Evolutionary conservation across 75 land plant species (phyloP).

Genomic region (Selaginella tamariscina): DNA sequence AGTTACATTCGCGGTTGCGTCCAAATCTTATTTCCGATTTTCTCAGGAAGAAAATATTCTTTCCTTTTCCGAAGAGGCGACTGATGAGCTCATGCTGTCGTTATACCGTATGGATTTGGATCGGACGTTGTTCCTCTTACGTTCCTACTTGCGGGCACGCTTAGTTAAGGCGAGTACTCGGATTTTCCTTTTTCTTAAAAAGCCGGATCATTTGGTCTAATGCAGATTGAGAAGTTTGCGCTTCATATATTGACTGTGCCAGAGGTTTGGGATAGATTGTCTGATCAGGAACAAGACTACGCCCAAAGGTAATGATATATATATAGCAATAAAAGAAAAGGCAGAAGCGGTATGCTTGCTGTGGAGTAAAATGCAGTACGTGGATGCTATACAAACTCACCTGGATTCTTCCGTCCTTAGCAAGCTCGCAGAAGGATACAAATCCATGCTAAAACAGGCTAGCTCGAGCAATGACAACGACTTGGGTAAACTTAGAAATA

Average conservation of each 20-base stretch:
- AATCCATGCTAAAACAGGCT: slow-evolving; percentile 65
- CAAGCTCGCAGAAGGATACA: slow-evolving; percentile 62
- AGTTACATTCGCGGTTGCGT: not conserved
- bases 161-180: slow-evolving; percentile 49
- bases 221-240: slow-evolving; percentile 76
- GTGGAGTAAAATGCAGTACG: too few relatives aligned
- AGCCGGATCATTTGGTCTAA: not conserved
- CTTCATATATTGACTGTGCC: slow-evolving; percentile 44
- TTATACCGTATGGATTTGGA: slow-evolving; percentile 89
- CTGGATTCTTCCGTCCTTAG: slow-evolving; percentile 60
- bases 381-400: slow-evolving; percentile 51
- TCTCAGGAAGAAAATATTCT: slow-evolving; percentile 69
- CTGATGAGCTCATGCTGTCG: slow-evolving; percentile 65
- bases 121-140: slow-evolving; percentile 56
- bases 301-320: slow-evolving; percentile 56
- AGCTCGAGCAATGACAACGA: slow-evolving; percentile 81
- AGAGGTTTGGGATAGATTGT: slow-evolving; percentile 55
- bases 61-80: slow-evolving; percentile 32
- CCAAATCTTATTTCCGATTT: not conserved
- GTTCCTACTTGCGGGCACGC: slow-evolving; percentile 76
- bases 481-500: slow-evolving; percentile 48
- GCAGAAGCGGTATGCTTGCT: too few relatives aligned
- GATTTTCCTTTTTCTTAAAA: not conserved
- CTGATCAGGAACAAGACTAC: slow-evolving; percentile 58
- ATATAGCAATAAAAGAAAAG: too few relatives aligned